Evolutionary conservation across 257 asterid genomes (phyloP), one percentile per base, ranked within the genome.

Genomic region (Anisodus tanguticus): DNA sequence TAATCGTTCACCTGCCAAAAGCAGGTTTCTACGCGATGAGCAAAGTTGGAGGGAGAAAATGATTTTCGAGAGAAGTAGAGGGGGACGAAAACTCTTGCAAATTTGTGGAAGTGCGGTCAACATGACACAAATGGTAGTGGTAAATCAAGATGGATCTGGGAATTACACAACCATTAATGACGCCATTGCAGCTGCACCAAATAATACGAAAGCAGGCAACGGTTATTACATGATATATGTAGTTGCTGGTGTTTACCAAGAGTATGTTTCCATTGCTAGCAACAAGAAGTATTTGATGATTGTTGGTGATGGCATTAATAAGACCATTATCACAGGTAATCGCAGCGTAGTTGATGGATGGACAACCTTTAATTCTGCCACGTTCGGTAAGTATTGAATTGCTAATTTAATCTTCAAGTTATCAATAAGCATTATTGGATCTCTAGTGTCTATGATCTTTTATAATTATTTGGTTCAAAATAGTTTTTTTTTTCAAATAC

Each of bases 61-160:
- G 5, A 1, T 68, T 13, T 59, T 13, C 3, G 45, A 55, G 13
- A 51, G 69, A 39, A 26, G 80, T 1, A 41, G 35, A 60, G 82
- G 1, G 54, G 87, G 85, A 19, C 77, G 89, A 54, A 87, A 67
- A 70, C 82, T 87, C 49, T 62, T 82, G 26, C 86, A 82, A 35
- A 12, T 54, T 1, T 59, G 55, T 13, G 70, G 68, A 4, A 31
- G 47, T 51, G 54, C 49, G 4, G 83, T 78, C 10, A 86, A 88
- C 1, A 82, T 88, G n/a, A 84, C 51, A 16, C 39, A 67, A 12
- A 71, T 19, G 35, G 90, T 88, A 16, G 82, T 77, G 16, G 90
- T 88, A 63, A 86, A 88, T 35, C 89, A 86, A 3, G 74, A 84
- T 67, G 89, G 90, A 43, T 77, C 78, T 43, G 90, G 90, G n/a